Evolutionary conservation across 495 filamentous ascomycete genomes (phyloP), one percentile per base, ranked within the genome.

Genomic region (Aspergillus avenaceus): DNA sequence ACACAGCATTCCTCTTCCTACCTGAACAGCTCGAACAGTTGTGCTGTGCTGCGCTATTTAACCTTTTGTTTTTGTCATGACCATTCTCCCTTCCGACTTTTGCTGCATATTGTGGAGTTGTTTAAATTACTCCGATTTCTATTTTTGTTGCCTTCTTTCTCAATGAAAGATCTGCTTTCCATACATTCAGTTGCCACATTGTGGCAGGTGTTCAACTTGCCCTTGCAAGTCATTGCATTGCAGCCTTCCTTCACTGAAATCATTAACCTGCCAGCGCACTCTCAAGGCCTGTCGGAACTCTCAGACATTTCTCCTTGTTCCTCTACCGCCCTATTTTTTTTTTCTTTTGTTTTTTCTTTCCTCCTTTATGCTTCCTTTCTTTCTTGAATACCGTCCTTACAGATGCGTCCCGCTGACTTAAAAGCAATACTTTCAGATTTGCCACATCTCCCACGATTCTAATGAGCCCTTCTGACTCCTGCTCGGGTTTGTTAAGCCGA

Each of bases 391-490:
- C 3, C 29, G n/a, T 18, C 34, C 29, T 19, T 50, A 37, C 53
- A 50, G 48, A 60, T 58, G 46, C 49, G 46, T 50, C 48, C 52
- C 59, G 40, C 63, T 68, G 55, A 64, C 55, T 55, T 45, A 38
- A 41, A n/a, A 41, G 50, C 47, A 16, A 40, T 45, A 53, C 52
- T 47, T 45, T 57, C 60, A 75, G 72, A 45, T 78, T 70, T 55
- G 56, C 68, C 29, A 55, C 67, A 34, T 70, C 68, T 36, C 54
- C 65, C 52, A 60, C 66, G n/a, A 64, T 75, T 50, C 63, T 73
- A 13, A 73, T 76, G 65, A 75, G 68, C 53, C 69, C 75, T 37
- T 53, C 70, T 45, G 72, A 75, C 60, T 75, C 73, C 37, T 73
- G 71, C 50, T 67, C 73, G 41, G 74, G 74, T 73, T 69, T 49